Percentiles rank a stretch among this genome's conserved stretches.
phyloP scores from a whole-genome alignment of 108 stramenopile species.

The Seminavis robusta region DNA sequence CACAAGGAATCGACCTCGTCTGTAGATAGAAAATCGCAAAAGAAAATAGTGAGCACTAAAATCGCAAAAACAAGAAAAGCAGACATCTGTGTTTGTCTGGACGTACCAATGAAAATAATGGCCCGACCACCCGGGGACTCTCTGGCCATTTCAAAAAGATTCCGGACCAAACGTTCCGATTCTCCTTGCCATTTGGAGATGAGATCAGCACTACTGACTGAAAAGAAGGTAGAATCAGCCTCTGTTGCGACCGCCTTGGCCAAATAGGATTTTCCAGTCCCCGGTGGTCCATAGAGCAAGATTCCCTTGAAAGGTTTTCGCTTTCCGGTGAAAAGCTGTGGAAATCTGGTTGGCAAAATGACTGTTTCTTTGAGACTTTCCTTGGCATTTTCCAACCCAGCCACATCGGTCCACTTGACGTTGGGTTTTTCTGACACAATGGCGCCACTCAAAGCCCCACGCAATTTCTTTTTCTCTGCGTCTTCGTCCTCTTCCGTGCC shows the following conservation, averaged over 20 bases:
- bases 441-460: constrained; percentile 75
- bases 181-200: constrained; percentile 99
- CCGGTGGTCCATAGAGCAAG: constrained; percentile 92
- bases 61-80: too few relatives aligned
- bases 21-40: too few relatives aligned
- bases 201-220: constrained; percentile 94
- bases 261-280: constrained; percentile 93
- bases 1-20: constrained; percentile 98
- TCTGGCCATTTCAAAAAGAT: constrained; percentile 98
- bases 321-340: constrained; percentile 95
- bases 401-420: constrained; percentile 97
- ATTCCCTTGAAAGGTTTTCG: constrained; percentile 93
- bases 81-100: too few relatives aligned
- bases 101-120: constrained; percentile 91
- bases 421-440: constrained; percentile 96
- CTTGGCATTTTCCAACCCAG: constrained; percentile 95
- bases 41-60: too few relatives aligned
- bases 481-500: constrained; percentile 72
- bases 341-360: constrained; percentile 89
- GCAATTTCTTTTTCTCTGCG: constrained; percentile 77
- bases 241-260: constrained; percentile 99
- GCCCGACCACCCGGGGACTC: constrained; percentile 80
- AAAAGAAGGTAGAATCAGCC: constrained; percentile 96
- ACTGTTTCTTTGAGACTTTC: constrained; percentile 97
- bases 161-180: constrained; percentile 93